These are phyloP conservation scores for Thuidium tamariscinum DNA, from an alignment of 225 moss, liverwort and hornwort species.

Conservation along the genomic window DNA sequence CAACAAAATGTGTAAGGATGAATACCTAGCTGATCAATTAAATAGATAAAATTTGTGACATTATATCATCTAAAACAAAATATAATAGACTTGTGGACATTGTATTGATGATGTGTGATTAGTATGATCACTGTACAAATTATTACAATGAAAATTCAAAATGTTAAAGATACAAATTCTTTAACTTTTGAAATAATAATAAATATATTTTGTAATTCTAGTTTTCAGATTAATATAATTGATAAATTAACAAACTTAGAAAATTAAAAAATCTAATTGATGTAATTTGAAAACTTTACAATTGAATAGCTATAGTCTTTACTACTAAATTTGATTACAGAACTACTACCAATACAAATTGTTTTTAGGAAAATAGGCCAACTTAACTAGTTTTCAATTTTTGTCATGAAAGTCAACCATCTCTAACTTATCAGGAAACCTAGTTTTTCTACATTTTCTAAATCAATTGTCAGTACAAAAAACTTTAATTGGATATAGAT, in stretches of 20 bases:
- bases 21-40: background rate
- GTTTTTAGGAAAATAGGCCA: background rate
- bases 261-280: background rate
- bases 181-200: too few species aligned
- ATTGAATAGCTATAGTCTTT: background rate
- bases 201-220: too few species aligned
- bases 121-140: background rate
- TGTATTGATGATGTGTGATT: background rate
- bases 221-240: background rate
- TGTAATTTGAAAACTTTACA: background rate
- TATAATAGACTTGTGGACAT: background rate
- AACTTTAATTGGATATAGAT: too few species aligned
- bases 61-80: background rate
- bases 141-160: background rate
- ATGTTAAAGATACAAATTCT: background rate
- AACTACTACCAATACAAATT: background rate
- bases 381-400: background rate
- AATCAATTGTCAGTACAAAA: too few species aligned
- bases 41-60: background rate
- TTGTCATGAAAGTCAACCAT: background rate
- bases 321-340: background rate
- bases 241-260: rapidly evolving
- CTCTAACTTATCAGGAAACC: background rate
- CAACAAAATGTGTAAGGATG: background rate
- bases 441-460: background rate